Evolutionary conservation across 1,284 basidiomycete genomes (phyloP).

Genomic region (Cutaneotrichosporon cavernicola): DNA sequence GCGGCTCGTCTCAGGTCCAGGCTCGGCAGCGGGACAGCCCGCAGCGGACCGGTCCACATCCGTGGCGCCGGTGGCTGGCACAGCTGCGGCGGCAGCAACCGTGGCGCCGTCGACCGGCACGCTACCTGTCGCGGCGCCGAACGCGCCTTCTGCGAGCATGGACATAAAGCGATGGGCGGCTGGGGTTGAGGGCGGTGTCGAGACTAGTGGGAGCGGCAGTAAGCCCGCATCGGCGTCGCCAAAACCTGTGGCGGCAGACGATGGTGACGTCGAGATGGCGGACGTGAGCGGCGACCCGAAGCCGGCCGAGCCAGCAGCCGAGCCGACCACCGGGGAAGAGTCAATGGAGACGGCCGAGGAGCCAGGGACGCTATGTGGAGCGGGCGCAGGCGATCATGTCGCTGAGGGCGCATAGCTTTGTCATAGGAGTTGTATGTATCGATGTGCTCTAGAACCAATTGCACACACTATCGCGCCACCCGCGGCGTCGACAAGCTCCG

Average conservation of each 20-base stretch:
- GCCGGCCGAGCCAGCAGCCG: background rate
- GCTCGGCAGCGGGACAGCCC: background rate
- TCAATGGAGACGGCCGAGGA: background rate
- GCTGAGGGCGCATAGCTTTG: slow-evolving; percentile 26
- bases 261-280: slow-evolving; percentile 27
- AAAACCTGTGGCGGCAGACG: background rate
- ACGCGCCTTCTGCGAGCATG: slow-evolving; percentile 8
- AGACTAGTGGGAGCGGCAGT: background rate
- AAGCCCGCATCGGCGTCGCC: slow-evolving; percentile 4
- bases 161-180: slow-evolving; percentile 28
- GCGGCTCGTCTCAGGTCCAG: background rate
- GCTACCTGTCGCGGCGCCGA: slow-evolving; percentile 1
- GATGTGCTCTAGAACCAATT: background rate
- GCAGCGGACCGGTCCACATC: background rate
- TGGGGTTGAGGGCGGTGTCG: slow-evolving; percentile 14
- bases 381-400: slow-evolving; percentile 29
- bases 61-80: slow-evolving; percentile 2
- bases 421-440: slow-evolving; percentile 4
- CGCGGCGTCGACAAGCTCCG: too few species aligned
- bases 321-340: background rate
- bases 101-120: slow-evolving; percentile 4
- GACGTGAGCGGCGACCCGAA: slow-evolving; percentile 9
- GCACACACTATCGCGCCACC: too few species aligned
- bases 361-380: slow-evolving; percentile 13
- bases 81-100: slow-evolving; percentile 1